Evolutionary conservation across 805 yeast genomes (phyloP).

Genomic region (Candida pseudofarinosa): DNA sequence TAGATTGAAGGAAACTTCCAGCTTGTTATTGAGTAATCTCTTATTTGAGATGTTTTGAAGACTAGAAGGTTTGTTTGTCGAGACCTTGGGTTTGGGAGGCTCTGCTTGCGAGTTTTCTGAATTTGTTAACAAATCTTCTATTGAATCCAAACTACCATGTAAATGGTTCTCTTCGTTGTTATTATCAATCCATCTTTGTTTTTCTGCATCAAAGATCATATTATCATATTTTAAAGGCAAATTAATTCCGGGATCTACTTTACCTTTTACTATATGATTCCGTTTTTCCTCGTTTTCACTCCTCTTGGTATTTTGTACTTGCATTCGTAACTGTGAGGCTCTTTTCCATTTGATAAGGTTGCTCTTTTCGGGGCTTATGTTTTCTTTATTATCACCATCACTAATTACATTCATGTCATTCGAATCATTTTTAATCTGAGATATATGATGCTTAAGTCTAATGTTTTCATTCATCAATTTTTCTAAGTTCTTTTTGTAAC

Average conservation of each 20-base stretch:
- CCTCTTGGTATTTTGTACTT: slow-evolving; percentile 4
- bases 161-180: slow-evolving; percentile 15
- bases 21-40: slow-evolving; percentile 13
- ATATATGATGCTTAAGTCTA: slow-evolving; percentile 3
- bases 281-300: slow-evolving; percentile 3
- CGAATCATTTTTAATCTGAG: background rate
- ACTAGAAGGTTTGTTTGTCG: background rate
- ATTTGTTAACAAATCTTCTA: slow-evolving; percentile 29
- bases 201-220: slow-evolving; percentile 29
- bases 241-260: slow-evolving; percentile 30
- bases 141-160: slow-evolving; percentile 31
- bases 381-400: slow-evolving; percentile 7
- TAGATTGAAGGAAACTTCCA: slow-evolving; percentile 40
- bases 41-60: slow-evolving; percentile 2
- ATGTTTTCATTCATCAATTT: slow-evolving; percentile 14
- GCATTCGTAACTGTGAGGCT: slow-evolving; percentile 32
- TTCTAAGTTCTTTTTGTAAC: slow-evolving; percentile 10
- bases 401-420: background rate
- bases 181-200: slow-evolving; percentile 25
- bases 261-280: slow-evolving; percentile 20
- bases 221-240: slow-evolving; percentile 33
- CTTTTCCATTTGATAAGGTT: slow-evolving; percentile 34
- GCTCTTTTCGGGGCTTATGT: slow-evolving; percentile 10
- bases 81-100: background rate
- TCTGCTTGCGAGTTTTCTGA: background rate